A percentile compares a stretch with the other conserved stretches of the same genome.
phyloP scores from a whole-genome alignment of 768 basidiomycete species.

The Boletales sp. region DNA sequence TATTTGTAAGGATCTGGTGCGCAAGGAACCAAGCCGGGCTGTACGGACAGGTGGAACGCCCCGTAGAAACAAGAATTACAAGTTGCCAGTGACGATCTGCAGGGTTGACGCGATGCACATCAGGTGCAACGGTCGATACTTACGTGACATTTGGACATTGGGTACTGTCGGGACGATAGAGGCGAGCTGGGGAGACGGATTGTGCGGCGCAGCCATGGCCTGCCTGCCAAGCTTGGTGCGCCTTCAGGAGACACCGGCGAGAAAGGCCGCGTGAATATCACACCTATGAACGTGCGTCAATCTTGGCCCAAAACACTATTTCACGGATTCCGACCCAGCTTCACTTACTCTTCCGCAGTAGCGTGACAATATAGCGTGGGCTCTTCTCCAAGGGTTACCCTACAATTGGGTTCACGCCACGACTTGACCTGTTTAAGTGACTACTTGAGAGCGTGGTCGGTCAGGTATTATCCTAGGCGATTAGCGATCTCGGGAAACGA shows the following conservation, averaged over 20 bases:
- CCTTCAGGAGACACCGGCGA: not conserved
- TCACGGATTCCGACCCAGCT: slow-evolving; percentile 11
- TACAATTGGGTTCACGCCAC: not conserved
- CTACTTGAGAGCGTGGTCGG: too few relatives aligned
- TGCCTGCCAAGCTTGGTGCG: not conserved
- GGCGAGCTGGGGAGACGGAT: not conserved
- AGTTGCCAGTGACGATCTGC: not conserved
- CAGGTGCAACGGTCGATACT: not conserved
- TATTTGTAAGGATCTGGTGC: not conserved
- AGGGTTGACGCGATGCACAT: not conserved
- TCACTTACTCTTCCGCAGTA: slow-evolving; percentile 15
- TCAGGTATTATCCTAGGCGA: too few relatives aligned
- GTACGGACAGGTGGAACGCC: slow-evolving; percentile 1
- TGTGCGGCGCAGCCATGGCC: not conserved
- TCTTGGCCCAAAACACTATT: not conserved
- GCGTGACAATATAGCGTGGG: not conserved
- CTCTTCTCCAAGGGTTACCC: not conserved
- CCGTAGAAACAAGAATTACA: slow-evolving; percentile 4
- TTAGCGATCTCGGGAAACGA: too few relatives aligned
- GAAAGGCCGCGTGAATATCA: slow-evolving; percentile 7
- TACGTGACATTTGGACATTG: slow-evolving; percentile 10
- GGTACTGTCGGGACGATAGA: slow-evolving; percentile 1
- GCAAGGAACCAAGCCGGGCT: slow-evolving; percentile 8
- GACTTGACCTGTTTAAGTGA: not conserved
- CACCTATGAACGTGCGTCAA: slow-evolving; percentile 20